Conservation (phyloP, 1,284 basidiomycete genomes). For the Coniophora puteana region DNA sequence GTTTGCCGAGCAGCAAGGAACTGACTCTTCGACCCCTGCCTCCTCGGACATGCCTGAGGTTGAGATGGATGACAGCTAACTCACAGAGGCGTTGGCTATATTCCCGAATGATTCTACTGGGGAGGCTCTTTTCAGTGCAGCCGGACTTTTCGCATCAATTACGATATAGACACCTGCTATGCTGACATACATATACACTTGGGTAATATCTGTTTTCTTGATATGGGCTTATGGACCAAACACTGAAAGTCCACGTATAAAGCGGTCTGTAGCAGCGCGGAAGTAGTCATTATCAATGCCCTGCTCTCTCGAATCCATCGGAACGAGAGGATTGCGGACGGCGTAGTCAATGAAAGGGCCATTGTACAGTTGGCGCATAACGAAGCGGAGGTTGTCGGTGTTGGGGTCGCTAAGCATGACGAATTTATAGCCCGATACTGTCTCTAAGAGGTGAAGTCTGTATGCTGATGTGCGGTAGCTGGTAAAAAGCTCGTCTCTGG, state of each 20-base stretch:
- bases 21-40: slow-evolving; percentile 9
- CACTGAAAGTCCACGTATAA: slow-evolving; percentile 65
- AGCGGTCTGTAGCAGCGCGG: slow-evolving; percentile 74
- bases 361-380: slow-evolving; percentile 87
- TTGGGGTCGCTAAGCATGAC: slow-evolving; percentile 89
- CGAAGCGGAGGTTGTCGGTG: slow-evolving; percentile 77
- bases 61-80: no score
- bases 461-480: slow-evolving; percentile 91
- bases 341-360: slow-evolving; percentile 94
- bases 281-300: slow-evolving; percentile 94
- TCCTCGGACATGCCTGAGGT: no score
- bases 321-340: slow-evolving; percentile 84
- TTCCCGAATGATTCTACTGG: no score
- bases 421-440: slow-evolving; percentile 92
- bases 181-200: slow-evolving; percentile 17
- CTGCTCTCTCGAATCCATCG: slow-evolving; percentile 74
- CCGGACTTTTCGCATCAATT: no score
- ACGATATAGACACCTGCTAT: no score
- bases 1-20: slow-evolving; percentile 37
- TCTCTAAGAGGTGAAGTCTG: slow-evolving; percentile 92
- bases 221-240: slow-evolving; percentile 37
- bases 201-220: slow-evolving; percentile 8
- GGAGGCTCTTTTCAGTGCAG: no score
- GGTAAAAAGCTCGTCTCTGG: slow-evolving; percentile 86
- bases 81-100: no score